Conservation (phyloP, 2,329 filamentous ascomycete genomes). For the Triangularia setosa region DNA sequence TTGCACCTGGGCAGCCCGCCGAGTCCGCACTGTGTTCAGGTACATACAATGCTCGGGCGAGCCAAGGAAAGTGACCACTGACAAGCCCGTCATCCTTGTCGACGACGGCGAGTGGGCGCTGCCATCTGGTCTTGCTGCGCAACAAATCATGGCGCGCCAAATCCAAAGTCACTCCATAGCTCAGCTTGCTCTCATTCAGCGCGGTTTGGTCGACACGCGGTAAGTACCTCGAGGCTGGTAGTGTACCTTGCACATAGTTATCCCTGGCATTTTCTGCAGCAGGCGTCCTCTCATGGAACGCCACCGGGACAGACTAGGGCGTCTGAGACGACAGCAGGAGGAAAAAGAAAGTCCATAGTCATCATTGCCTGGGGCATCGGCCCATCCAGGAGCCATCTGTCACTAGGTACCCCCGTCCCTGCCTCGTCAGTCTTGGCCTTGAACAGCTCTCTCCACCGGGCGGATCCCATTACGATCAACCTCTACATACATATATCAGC, state of each 20-base stretch:
- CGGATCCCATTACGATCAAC: constrained; percentile 5
- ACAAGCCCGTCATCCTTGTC: constrained; percentile 12
- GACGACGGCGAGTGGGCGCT: constrained; percentile 8
- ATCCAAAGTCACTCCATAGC: constrained; percentile 7
- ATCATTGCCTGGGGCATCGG: constrained; percentile 17
- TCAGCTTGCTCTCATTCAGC: constrained; percentile 12
- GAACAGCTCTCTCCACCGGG: constrained; percentile 12
- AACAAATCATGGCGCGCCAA: constrained; percentile 16
- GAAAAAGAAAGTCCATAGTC: constrained; percentile 20
- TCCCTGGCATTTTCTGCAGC: constrained; percentile 15
- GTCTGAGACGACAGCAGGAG: constrained; percentile 9
- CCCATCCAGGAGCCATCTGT: constrained; percentile 11
- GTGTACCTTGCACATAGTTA: not conserved
- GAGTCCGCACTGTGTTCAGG: constrained; percentile 25
- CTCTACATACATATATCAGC: constrained; percentile 27
- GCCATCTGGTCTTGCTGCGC: constrained; percentile 11
- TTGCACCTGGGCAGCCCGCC: constrained; percentile 16
- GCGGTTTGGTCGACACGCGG: not conserved
- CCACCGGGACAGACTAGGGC: constrained; percentile 18
- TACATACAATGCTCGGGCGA: constrained; percentile 13
- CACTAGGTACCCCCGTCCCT: constrained; percentile 19
- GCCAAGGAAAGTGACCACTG: constrained; percentile 18
- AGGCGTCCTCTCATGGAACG: constrained; percentile 16
- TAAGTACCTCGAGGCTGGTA: constrained; percentile 13
- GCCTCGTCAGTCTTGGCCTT: constrained; percentile 18